Percentiles rank a stretch among this genome's conserved stretches.
These are phyloP conservation scores for Sarocladiaceae sp. DNA, from an alignment of 2,329 filamentous ascomycete genomes.

Conservation along the genomic window DNA sequence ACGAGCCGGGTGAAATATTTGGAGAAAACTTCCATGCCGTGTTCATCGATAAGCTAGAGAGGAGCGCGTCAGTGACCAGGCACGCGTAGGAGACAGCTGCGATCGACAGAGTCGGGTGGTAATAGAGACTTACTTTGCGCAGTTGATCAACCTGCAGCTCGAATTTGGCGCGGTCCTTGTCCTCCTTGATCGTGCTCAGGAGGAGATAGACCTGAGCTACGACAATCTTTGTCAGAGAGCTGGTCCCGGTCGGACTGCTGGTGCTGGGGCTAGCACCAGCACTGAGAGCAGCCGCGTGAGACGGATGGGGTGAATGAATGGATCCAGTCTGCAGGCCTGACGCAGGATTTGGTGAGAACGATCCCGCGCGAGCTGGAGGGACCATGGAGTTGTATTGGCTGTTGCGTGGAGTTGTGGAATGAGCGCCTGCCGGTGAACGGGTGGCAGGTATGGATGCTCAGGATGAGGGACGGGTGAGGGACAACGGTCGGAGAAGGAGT, in stretches of 20 bases:
- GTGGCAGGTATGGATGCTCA: slow-evolving; percentile 28
- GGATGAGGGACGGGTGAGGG: slow-evolving; percentile 21
- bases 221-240: slow-evolving; percentile 82
- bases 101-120: slow-evolving; percentile 9
- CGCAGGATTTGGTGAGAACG: slow-evolving; percentile 56
- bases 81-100: slow-evolving; percentile 8
- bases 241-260: slow-evolving; percentile 55
- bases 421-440: slow-evolving; percentile 30
- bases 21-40: slow-evolving; percentile 98
- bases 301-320: slow-evolving; percentile 50
- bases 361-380: slow-evolving; percentile 56
- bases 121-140: slow-evolving; percentile 61
- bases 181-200: slow-evolving; percentile 89
- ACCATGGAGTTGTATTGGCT: slow-evolving; percentile 44
- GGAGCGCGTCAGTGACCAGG: slow-evolving; percentile 15
- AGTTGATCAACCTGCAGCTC: slow-evolving; percentile 87
- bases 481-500: slow-evolving; percentile 20
- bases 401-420: slow-evolving; percentile 23
- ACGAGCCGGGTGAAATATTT: slow-evolving; percentile 94
- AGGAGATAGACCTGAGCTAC: slow-evolving; percentile 93
- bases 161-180: slow-evolving; percentile 86
- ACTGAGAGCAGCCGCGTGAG: slow-evolving; percentile 50
- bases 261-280: slow-evolving; percentile 56
- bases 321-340: slow-evolving; percentile 51
- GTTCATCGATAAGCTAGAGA: slow-evolving; percentile 79